Evolutionary conservation across 1,284 basidiomycete species (phyloP), one percentile per base, ranked within the genome.

Genomic region (Moniliophthora roreri): DNA sequence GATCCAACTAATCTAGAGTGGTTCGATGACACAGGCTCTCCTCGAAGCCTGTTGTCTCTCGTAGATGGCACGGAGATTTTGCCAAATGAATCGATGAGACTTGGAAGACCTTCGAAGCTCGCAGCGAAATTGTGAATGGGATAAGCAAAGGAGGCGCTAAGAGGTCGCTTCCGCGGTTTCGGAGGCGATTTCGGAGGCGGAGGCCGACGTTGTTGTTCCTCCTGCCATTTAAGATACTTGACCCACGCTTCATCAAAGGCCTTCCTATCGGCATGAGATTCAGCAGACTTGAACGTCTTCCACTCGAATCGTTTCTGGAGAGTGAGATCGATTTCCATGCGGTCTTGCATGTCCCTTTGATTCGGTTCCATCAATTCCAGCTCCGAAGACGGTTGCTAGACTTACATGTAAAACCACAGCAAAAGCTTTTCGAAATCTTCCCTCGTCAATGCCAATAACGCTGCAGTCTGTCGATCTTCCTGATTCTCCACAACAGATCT

Each of bases 291-390:
- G 18, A 71, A 64, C 10, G 69, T 63, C 20, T 63, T 61, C 79
- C 83, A 82, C 32, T 68, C 66, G 52, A 84, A 77, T 4, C 76
- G 71, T 32, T 78, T 73, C 51, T 75, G 66, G 4, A 84, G 65
- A 8, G 74, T 73, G 52, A 66, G 62, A 24, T 72, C 71, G 9
- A 85, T 64, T 9, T 70, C 69, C 55, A 79, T 79, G 55, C 78
- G 75, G 57, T 85, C 78, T 53, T 76, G 71, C 84, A 87, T 86
- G 65, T 88, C 85, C 64, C 84, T 87, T 53, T 49, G 55, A 39
- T 51, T 18, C 28, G n/a, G n/a, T n/a, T 11, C 11, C 28, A 32
- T 32, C 48, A 52, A 47, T 51, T 10, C 32, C n/a, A 26, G 18
- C 13, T 28, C 38, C 32, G 40, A 48, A 38, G 53, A 38, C 40